Conservation (phyloP, 208 protist species). For the Trypanosoma congolense region DNA sequence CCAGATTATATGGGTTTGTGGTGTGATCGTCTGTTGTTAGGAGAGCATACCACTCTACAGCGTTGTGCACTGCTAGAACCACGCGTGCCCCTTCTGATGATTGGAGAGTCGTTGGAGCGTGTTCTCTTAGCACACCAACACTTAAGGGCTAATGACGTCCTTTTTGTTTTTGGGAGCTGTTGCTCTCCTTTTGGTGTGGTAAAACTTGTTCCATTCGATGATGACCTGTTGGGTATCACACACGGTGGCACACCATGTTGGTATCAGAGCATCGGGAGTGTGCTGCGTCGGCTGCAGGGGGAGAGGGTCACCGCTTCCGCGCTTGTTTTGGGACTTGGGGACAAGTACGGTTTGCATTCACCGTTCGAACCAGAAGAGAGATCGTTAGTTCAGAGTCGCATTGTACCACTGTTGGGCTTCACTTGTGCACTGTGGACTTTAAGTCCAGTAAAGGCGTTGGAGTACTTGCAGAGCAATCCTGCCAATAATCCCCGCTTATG, state of each 20-base stretch:
- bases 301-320: slow-evolving; percentile 2
- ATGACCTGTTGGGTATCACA: slow-evolving; percentile 9
- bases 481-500: slow-evolving; percentile 52
- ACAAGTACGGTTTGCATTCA: slow-evolving; percentile 18
- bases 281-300: slow-evolving; percentile 23
- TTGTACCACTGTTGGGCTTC: slow-evolving; percentile 63
- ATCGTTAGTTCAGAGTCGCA: slow-evolving; percentile 2
- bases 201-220: slow-evolving; percentile 22
- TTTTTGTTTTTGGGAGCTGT: slow-evolving; percentile 41
- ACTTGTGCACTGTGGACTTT: slow-evolving; percentile 58
- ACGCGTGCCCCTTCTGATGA: slow-evolving; percentile 36
- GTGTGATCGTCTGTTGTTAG: slow-evolving; percentile 82
- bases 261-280: slow-evolving; percentile 6
- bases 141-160: slow-evolving; percentile 34
- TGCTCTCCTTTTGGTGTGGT: slow-evolving; percentile 52
- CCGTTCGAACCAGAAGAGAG: slow-evolving; percentile 34
- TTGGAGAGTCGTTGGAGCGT: slow-evolving; percentile 51
- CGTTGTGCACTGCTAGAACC: slow-evolving; percentile 69
- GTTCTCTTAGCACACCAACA: slow-evolving; percentile 54
- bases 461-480: slow-evolving; percentile 41
- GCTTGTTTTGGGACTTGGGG: slow-evolving; percentile 50
- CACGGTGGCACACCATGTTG: slow-evolving; percentile 2
- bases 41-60: slow-evolving; percentile 37
- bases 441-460: slow-evolving; percentile 32
- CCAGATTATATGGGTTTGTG: slow-evolving; percentile 69